Base-by-base conservation (phyloP, 2,329 filamentous ascomycete genomes). In the Arthrobotrys conoides region DNA sequence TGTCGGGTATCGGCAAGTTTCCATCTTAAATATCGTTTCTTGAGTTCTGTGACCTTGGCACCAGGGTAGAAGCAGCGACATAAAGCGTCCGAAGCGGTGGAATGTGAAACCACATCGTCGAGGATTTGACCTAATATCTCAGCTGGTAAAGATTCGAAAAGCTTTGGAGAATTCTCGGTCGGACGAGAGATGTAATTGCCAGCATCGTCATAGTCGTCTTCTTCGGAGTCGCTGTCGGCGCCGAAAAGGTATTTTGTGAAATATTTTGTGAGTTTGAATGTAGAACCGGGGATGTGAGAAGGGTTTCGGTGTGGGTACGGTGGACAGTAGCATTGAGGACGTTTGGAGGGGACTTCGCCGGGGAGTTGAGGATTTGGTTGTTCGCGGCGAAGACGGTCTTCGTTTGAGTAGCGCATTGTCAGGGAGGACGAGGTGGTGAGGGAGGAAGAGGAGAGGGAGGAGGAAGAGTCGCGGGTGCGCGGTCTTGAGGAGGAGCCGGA, bases 191-290 rank as follows among this genome's bases (percentile, higher is more conserved):
- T 71, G 36, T 71, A 77, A 27, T 64, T 63, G n/a, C 73, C 73
- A 24, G 70, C 67, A n/a, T 77, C 67, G 51, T 77, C 73, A 41
- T 67, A 77, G 51, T 77, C 73, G n/a, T 77, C 73, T 63, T 77
- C 73, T 49, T 77, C 73, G 27, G 73, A 77, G 53, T 77, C 73
- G 36, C 18, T 24, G 67, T 71, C 73, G 51, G 49, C 49, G 67
- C 73, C 73, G 53, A 77, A 77, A 12, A 77, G 67, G 61, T 77
- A 77, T 68, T 77, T 77, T 18, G 73, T 77, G 24, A 77, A 77
- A 44, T 77, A 77, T 41, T 77, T 77, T 46, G 73, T 77, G 38
- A 77, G 65, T 57, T 71, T 77, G 73, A 77, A 77, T 20, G 67
- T 64, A 5, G 59, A 64, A 38, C 72, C 72, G 4, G 73, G 27